Conservation (phyloP, 805 yeast species). For the Sungouiozyma ichnusensis region DNA sequence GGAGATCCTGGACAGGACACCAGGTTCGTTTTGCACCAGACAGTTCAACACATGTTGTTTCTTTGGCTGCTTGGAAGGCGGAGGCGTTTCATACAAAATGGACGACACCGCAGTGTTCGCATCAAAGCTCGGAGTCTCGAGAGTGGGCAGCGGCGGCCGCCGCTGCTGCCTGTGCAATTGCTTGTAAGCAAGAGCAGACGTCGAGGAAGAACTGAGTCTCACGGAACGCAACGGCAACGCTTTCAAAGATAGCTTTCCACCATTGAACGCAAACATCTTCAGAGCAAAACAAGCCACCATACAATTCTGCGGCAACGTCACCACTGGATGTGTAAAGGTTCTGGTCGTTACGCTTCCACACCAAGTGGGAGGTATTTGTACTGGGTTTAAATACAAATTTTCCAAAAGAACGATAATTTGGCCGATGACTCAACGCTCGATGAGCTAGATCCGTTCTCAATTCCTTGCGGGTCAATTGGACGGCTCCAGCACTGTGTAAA, state of each 20-base stretch:
- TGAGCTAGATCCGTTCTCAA: background rate
- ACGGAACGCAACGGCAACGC: background rate
- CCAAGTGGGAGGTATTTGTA: no score
- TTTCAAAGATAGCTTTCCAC: no score
- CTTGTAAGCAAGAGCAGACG: conserved; percentile 92
- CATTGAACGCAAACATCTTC: no score
- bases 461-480: background rate
- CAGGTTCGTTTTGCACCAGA: conserved; percentile 96
- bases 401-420: background rate
- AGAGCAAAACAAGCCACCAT: no score
- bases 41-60: conserved; percentile 91
- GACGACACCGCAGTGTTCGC: conserved; percentile 96
- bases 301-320: no score
- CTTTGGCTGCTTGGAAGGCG: conserved; percentile 43
- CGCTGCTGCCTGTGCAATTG: conserved; percentile 75
- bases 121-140: conserved; percentile 90
- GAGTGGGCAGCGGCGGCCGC: conserved; percentile 85
- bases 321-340: no score
- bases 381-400: no score
- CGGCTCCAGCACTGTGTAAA: conserved; percentile 13
- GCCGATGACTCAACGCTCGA: background rate
- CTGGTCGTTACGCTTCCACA: no score
- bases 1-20: conserved; percentile 86
- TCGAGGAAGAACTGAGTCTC: conserved; percentile 57
- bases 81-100: conserved; percentile 82